These are phyloP conservation scores for Pythium brassicae DNA, from an alignment of 352 stramenopile genomes.

Conservation along the genomic window DNA sequence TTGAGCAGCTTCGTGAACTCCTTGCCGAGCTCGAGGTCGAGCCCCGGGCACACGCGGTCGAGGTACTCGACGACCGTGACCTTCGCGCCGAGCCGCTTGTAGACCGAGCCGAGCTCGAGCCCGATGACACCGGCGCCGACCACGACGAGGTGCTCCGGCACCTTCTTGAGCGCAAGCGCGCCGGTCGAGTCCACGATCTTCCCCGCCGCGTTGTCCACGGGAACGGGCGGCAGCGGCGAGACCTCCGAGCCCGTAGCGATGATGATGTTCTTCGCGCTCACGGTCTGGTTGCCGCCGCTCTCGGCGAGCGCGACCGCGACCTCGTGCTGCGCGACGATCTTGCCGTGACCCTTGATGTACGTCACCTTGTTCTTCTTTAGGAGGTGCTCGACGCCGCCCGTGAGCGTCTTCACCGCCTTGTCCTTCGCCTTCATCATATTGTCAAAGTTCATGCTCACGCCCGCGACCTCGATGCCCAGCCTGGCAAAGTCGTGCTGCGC, in stretches of 20 bases:
- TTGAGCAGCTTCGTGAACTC: constrained; percentile 97
- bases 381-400: constrained; percentile 95
- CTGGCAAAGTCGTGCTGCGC: constrained; percentile 95
- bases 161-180: constrained; percentile 89
- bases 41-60: constrained; percentile 90
- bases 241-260: constrained; percentile 89
- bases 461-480: constrained; percentile 91
- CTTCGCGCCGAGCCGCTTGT: constrained; percentile 91
- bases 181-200: constrained; percentile 99
- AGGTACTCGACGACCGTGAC: constrained; percentile 99
- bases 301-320: constrained; percentile 91
- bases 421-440: constrained; percentile 97
- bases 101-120: constrained; percentile 98
- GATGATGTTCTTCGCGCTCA: constrained; percentile 98
- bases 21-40: constrained; percentile 95
- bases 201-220: constrained; percentile 95
- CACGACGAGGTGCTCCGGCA: constrained; percentile 96
- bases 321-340: constrained; percentile 89
- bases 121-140: constrained; percentile 98
- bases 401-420: constrained; percentile 94
- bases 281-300: constrained; percentile 79
- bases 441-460: constrained; percentile 92
- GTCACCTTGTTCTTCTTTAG: constrained; percentile 99
- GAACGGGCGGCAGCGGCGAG: constrained; percentile 92
- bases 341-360: constrained; percentile 97